Percentiles rank a stretch among this genome's conserved stretches.
These are phyloP conservation scores for Cajanus cajan DNA, from an alignment of 306 rosid species.

Conservation along the genomic window DNA sequence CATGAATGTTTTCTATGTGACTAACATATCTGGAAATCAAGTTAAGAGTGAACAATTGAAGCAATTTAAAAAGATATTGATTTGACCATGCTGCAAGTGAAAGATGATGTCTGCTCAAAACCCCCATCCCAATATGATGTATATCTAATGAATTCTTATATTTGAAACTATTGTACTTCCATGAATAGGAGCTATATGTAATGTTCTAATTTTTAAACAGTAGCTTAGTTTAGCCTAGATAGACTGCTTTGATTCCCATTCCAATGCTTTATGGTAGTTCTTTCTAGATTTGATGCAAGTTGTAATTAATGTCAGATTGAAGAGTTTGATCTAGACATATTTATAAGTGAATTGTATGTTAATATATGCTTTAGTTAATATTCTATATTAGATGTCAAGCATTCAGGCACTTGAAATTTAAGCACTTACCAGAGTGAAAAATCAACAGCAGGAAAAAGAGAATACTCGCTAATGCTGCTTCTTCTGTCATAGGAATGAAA, in stretches of 20 bases:
- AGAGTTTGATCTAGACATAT: conserved; percentile 29
- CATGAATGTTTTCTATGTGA: conserved; percentile 82
- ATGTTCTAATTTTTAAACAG: conserved; percentile 39
- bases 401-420: too few species aligned
- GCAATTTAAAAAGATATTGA: conserved; percentile 92
- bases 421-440: too few species aligned
- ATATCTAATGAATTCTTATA: conserved; percentile 62
- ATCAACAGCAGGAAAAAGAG: too few species aligned
- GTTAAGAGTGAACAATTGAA: conserved; percentile 82
- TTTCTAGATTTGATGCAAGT: conserved; percentile 33
- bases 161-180: conserved; percentile 43
- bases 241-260: conserved; percentile 34
- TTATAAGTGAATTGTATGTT: conserved; percentile 10
- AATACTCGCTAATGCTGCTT: too few species aligned
- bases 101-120: conserved; percentile 55
- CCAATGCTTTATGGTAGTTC: conserved; percentile 34
- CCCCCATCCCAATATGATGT: conserved; percentile 57
- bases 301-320: conserved; percentile 38
- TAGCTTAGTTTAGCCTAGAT: conserved; percentile 37
- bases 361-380: not conserved
- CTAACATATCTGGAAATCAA: conserved; percentile 71
- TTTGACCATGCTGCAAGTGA: conserved; percentile 57
- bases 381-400: conserved; percentile 28
- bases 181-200: not conserved
- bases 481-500: too few species aligned